Base-by-base conservation (phyloP, 768 basidiomycete species). In the Hebeloma cylindrosporum region DNA sequence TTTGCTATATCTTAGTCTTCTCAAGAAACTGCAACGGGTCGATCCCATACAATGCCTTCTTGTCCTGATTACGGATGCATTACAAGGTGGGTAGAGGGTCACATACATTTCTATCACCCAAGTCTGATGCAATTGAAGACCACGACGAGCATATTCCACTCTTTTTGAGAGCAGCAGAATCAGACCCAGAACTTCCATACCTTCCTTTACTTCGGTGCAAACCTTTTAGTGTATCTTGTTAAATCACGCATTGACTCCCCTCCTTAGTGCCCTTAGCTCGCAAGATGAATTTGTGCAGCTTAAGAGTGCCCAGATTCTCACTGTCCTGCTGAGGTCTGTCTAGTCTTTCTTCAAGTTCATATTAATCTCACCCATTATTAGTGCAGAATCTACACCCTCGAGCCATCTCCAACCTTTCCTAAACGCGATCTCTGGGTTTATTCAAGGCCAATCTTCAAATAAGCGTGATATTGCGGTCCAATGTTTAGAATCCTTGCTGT, bases 261-360 rank as follows among this genome's bases (percentile, higher is more conserved):
- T 42, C 20, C 53, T n/a, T n/a, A 95, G 91, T 56, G 81, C 84
- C 25, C 70, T 96, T 35, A 85, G 89, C 28, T 80, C 85, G 9
- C 85, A 84, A 54, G 96, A 98, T 62, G 94, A 98, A 61, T 97
- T 96, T 53, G 84, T 91, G n/a, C 91, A 94, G 58, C 74, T 97
- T 45, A 96, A 94, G 60, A 75, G 87, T 8, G 77, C 87, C 0
- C 88, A 95, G 59, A 87, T 98, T 51, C 70, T 96, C 33, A 92
- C 93, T 1, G 76, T 94, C 25, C 76, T 97, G 17, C 77, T 95
- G 27, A 83, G 87, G 85, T 85, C 32, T 21, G 70, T 61, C 20
- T 10, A 13, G 34, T 9, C 10, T 18, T 9, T 40, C 9, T 3
- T 26, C 33, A 31, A 39, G 20, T 39, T 38, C 9, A 45, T 30